Evolutionary conservation across 208 protist genomes (phyloP), one percentile per base, ranked within the genome.

Genomic region (Trypanosoma platydactyli): DNA sequence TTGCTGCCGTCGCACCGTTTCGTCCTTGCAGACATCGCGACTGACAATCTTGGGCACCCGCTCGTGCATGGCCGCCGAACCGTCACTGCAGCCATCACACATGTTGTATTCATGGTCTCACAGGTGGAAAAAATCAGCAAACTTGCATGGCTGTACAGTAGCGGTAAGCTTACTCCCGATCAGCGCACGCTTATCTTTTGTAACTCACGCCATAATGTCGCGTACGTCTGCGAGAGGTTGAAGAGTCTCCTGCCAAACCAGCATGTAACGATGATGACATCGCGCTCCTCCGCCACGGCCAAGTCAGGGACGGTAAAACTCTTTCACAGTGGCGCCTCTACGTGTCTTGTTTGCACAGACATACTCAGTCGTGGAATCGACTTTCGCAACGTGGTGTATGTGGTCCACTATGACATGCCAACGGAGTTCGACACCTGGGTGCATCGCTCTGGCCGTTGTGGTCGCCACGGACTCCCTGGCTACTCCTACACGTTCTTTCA

Each of bases 381-480:
- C 78, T 99, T 99, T 65, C 79, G 90, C 11, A 74, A 70, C 0
- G 96, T 99, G 5, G 77, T 98, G 40, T 99, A 98, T 91, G 98
- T 99, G 3, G 80, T 99, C 44, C 91, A 99, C 71, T 90, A 98
- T 48, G 98, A 99, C 80, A 98, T 95, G 67, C 97, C 98, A 13
- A 76, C 90, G 3, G 92, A 98, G 53, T 97, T 97, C 53, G 82
- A 97, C 13, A 98, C 93, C 6, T 99, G 99, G 75, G 86, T 99
- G 38, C 98, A 99, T 74, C 91, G 98, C 15, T 91, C 93, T 27
- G 98, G 98, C 11, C 90, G 98, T 20, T 98, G 96, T 46, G 97
- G 95, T 5, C 88, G 98, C 7, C 86, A 91, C 64, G 74, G 90
- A 11, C 4, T 69, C 22, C 63, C 68, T 40, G 86, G 86, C n/a